Percentiles rank a stretch among this genome's conserved stretches.
Conservation (phyloP, 495 filamentous ascomycete species). For the Endocarpon pusillum region DNA sequence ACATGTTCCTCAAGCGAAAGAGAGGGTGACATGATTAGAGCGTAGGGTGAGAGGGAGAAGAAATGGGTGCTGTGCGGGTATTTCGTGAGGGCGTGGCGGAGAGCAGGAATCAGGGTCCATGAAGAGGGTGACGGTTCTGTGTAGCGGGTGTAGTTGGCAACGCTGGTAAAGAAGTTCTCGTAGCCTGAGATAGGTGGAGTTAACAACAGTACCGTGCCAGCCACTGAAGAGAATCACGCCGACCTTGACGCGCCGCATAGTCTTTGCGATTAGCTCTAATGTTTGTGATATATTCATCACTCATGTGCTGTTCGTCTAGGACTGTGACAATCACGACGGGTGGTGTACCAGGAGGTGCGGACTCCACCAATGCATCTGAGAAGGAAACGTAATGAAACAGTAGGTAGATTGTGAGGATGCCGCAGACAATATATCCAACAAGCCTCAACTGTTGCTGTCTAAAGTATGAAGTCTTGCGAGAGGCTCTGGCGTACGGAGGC, state of each 20-base stretch:
- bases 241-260: constrained; percentile 82
- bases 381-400: constrained; percentile 32
- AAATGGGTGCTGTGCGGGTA: constrained; percentile 59
- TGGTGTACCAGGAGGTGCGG: constrained; percentile 50
- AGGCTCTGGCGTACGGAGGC: constrained; percentile 40
- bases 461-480: constrained; percentile 43
- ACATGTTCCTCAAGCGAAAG: constrained; percentile 53
- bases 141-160: constrained; percentile 51
- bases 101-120: constrained; percentile 73
- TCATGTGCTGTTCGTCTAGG: constrained; percentile 44
- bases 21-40: constrained; percentile 78
- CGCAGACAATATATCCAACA: constrained; percentile 34
- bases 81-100: constrained; percentile 73
- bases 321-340: constrained; percentile 77
- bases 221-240: not conserved
- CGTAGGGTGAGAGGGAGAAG: constrained; percentile 69
- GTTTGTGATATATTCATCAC: constrained; percentile 44
- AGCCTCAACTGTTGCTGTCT: constrained; percentile 45
- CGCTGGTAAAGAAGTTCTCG: constrained; percentile 61
- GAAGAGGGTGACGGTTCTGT: constrained; percentile 43
- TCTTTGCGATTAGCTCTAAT: constrained; percentile 68
- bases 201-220: not conserved
- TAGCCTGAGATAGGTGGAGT: constrained; percentile 45
- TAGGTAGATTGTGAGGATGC: constrained; percentile 40
- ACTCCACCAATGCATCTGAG: constrained; percentile 13